Evolutionary conservation across 139 green algal genomes (phyloP).

Genomic region (Chlorella vulgaris): DNA sequence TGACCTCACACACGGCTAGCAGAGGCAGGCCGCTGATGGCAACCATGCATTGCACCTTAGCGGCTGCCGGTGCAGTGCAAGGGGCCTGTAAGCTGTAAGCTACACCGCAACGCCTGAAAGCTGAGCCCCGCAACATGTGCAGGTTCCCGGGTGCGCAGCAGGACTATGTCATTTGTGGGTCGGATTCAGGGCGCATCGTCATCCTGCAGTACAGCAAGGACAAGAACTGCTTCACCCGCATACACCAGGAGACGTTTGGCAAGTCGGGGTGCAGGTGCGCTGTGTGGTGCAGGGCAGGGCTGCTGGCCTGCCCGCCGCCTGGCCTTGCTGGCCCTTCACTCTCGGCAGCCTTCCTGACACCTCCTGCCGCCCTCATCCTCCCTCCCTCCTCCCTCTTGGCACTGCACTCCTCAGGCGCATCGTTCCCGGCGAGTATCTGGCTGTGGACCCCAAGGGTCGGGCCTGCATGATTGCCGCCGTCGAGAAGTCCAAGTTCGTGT

Average conservation of each 20-base stretch:
- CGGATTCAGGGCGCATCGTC: conserved; percentile 94
- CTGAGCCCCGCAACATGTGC: neutral
- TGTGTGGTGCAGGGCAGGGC: neutral
- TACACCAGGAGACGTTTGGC: conserved; percentile 98
- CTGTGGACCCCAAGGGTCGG: conserved; percentile 92
- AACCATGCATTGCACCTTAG: no score
- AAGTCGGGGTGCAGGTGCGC: conserved; percentile 72
- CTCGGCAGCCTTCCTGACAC: no score
- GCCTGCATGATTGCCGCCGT: conserved; percentile 92
- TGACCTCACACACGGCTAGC: no score
- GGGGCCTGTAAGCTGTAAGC: no score
- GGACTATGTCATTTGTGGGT: conserved; percentile 93
- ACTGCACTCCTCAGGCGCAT: conserved; percentile 69
- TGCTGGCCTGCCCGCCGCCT: no score
- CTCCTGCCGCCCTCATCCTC: no score
- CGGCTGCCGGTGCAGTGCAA: neutral
- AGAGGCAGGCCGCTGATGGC: no score
- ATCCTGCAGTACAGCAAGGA: conserved; percentile 93
- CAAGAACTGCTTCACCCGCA: conserved; percentile 87
- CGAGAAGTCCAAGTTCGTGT: conserved; percentile 99
- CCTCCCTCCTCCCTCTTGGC: neutral
- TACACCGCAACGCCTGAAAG: no score
- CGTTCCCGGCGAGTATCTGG: conserved; percentile 94
- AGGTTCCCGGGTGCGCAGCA: conserved; percentile 79
- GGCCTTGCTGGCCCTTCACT: no score